Percentiles rank a stretch among this genome's conserved stretches.
These are phyloP conservation scores for Cyclotella choctawhatcheeana DNA, from an alignment of 108 stramenopile species.

Conservation along the genomic window DNA sequence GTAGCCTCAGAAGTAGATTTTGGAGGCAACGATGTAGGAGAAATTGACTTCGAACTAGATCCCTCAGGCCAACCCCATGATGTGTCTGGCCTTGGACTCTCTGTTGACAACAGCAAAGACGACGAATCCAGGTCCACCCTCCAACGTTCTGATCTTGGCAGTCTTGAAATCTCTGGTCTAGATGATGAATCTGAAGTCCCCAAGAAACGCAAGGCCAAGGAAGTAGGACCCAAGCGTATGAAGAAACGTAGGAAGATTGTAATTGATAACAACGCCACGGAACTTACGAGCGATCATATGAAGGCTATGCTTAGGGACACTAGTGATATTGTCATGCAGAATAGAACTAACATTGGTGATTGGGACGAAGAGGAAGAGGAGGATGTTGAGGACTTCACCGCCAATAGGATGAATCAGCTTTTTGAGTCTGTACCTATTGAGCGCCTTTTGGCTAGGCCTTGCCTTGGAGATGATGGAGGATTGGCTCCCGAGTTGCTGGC, in stretches of 20 bases:
- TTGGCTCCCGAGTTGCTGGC: slow-evolving; percentile 69
- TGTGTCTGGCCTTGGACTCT: slow-evolving; percentile 49
- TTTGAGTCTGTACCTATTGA: slow-evolving; percentile 52
- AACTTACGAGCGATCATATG: slow-evolving; percentile 79
- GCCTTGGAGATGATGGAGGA: slow-evolving; percentile 72
- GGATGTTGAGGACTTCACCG: slow-evolving; percentile 10
- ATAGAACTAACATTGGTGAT: slow-evolving; percentile 62
- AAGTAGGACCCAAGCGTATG: slow-evolving; percentile 51
- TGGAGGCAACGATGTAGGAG: slow-evolving; percentile 27
- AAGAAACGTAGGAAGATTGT: slow-evolving; percentile 84
- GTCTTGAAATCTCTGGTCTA: slow-evolving; percentile 44
- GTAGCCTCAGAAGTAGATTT: slow-evolving; percentile 36
- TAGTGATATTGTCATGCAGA: slow-evolving; percentile 64
- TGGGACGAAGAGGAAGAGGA: slow-evolving; percentile 50
- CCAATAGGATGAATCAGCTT: slow-evolving; percentile 20
- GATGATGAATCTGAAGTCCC: slow-evolving; percentile 34
- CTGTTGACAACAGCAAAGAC: slow-evolving; percentile 54
- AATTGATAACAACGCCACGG: slow-evolving; percentile 85
- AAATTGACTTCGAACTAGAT: slow-evolving; percentile 49
- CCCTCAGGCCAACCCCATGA: slow-evolving; percentile 29
- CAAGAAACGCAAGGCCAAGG: slow-evolving; percentile 38
- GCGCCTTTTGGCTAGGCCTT: slow-evolving; percentile 70
- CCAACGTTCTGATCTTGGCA: slow-evolving; percentile 40
- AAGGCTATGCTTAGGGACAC: slow-evolving; percentile 78
- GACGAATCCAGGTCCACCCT: slow-evolving; percentile 48